Evolutionary conservation across 345 rosid genomes (phyloP), one percentile per base, ranked within the genome.

Genomic region (Linum usitatissimum): DNA sequence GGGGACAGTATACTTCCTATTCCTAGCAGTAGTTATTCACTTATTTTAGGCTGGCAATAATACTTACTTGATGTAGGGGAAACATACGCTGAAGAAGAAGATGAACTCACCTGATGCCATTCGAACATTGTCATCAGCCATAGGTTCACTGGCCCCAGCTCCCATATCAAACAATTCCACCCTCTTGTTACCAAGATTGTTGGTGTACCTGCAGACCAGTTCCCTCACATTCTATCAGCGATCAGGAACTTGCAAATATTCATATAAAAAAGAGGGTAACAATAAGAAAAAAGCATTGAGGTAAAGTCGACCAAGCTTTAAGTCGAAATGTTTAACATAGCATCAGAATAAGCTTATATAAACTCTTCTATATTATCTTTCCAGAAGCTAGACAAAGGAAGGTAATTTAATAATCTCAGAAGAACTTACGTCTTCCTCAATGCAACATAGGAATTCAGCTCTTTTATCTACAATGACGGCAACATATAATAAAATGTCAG

Each of bases 91-190:
- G 62, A 9, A 18, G 36, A 2, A 17, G 65, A 30, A 49, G 3
- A 55, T 53, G 66, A 66, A 71, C 80, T 79, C 66, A 93, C 97
- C 64, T 62, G 97, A 93, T 67, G 97, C 99, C 79, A 90, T 62
- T 79, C 82, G 91, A 59, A 87, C 88, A 82, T 90, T 83, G 59
- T 93, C 97, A 30, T 87, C 92, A 39, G 86, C 85, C 31, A 81
- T 77, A 67, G 94, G 92, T 66, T 93, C 99, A 77, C 96, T 81
- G 39, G 66, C 86, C 76, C 97, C 99, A 21, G 94, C 87, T 76
- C 96, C 96, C 91, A 79, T 80, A 65, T 90, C 99, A 57, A 87
- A 84, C 65, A 87, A 94, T 71, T 87, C 97, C 67, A 84, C 82
- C 79, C 81, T 93, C 84, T 93, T 90, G 66, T 90, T 87, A 68